Base-by-base conservation (phyloP, 352 stramenopile species). In the Phytophthora cactorum region DNA sequence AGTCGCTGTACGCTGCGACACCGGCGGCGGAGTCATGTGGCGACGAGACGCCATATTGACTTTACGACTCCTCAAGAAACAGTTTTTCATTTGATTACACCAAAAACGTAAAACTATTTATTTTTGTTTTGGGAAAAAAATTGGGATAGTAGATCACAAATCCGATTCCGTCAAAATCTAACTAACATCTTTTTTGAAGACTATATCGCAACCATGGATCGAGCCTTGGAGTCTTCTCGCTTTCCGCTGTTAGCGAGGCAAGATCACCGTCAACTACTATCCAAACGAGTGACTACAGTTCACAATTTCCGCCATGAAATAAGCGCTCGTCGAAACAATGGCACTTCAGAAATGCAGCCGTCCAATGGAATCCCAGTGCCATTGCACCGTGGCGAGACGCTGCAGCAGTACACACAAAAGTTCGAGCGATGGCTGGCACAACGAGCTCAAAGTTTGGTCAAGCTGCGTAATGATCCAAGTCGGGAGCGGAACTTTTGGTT, bases 41-140 rank as follows among this genome's bases (percentile, higher is more conserved):
- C 52, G 61, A 22, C 54, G 56, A 47, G 68, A 72, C 15, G 53
- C 28, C 60, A 74, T 74, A 6, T 39, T 8, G 11, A 43, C 2
- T 17, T 8, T 43, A n/a, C 36, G 36, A 43, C 36, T n/a, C 12
- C 12, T 43, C 36, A 43, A 43, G 5, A n/a, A 43, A 6, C 10
- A n/a, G 6, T 43, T 43, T 17, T n/a, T 43, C 8, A 43, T 43
- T 43, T 43, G 4, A 17, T 17, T 17, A 5, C 5, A 6, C 3
- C 9, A 39, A 39, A 39, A 14, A 12, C 12, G 15, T 15, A 41
- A 36, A 17, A 36, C 22, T 22, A 22, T 22, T 22, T 22, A 22
- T 22, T 22, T 22, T 22, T 22, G 22, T 22, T 22, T 22, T 22
- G 5, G n/a, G 6, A 52, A 39, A 52, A 17, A 12, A 25, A 50